A percentile compares a stretch with the other conserved stretches of the same genome.
These are phyloP conservation scores for Microstroma glucosiphilum DNA, from an alignment of 1,284 basidiomycete genomes.

Conservation along the genomic window DNA sequence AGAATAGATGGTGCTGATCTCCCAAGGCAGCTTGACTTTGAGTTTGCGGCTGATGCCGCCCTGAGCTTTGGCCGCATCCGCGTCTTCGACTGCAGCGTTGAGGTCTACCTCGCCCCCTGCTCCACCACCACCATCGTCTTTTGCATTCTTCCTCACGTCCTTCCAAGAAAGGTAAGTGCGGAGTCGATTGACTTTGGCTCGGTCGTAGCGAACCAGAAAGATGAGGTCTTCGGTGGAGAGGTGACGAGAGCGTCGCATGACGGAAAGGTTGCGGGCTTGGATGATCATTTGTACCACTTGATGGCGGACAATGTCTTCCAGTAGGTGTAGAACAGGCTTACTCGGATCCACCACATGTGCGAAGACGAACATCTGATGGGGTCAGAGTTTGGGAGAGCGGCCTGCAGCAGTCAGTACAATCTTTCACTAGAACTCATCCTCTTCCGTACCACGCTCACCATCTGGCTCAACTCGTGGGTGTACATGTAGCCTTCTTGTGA, in stretches of 20 bases:
- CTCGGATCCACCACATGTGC: constrained; percentile 87
- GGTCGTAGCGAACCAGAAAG: constrained; percentile 89
- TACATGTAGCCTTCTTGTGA: constrained; percentile 26
- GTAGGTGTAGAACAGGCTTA: constrained; percentile 77
- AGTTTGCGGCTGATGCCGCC: constrained; percentile 2
- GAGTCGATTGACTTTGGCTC: constrained; percentile 86
- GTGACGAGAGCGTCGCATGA: constrained; percentile 72
- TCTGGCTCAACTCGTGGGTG: constrained; percentile 68
- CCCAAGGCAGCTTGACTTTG: constrained; percentile 93
- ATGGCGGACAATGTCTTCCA: constrained; percentile 90
- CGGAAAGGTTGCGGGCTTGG: constrained; percentile 77
- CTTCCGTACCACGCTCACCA: constrained; percentile 55
- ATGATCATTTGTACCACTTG: constrained; percentile 90
- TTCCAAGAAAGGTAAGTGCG: constrained; percentile 96
- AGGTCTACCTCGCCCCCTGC: constrained; percentile 62
- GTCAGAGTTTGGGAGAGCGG: neutral
- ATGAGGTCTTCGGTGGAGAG: constrained; percentile 90
- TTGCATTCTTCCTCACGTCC: constrained; percentile 90
- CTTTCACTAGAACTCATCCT: neutral
- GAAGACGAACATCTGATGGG: constrained; percentile 82
- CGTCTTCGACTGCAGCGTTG: neutral
- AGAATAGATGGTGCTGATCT: constrained; percentile 81
- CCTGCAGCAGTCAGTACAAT: too few species aligned
- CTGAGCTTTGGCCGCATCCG: constrained; percentile 1
- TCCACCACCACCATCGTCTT: constrained; percentile 60